Percentiles rank a stretch among this genome's conserved stretches.
phyloP scores from a whole-genome alignment of 177 flowering plant genomes.

The Tripterygium wilfordii region DNA sequence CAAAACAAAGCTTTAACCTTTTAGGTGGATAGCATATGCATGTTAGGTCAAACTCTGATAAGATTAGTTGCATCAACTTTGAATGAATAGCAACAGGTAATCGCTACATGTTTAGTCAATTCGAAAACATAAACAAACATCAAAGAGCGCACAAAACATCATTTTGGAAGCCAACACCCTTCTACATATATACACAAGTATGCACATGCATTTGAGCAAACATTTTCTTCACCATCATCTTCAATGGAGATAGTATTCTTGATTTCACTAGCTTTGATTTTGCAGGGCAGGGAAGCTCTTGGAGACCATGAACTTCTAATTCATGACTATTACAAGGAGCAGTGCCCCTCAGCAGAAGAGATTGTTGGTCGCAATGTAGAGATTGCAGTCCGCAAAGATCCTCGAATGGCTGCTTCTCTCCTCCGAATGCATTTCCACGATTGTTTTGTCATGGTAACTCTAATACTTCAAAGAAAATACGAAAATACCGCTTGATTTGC shows the following conservation, averaged over 20 bases:
- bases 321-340: conserved; percentile 43
- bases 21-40: too few species aligned
- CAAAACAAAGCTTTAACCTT: too few species aligned
- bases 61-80: conserved; percentile 27
- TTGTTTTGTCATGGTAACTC: conserved; percentile 70
- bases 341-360: conserved; percentile 49
- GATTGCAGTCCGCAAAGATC: conserved; percentile 46
- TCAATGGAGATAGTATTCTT: conserved; percentile 11
- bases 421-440: conserved; percentile 72
- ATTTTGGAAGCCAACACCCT: too few species aligned
- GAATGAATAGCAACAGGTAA: conserved; percentile 1
- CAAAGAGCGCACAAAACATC: conserved; percentile 4
- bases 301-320: conserved; percentile 18
- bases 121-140: conserved; percentile 8
- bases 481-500: too few species aligned
- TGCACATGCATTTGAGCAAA: too few species aligned
- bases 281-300: conserved; percentile 9
- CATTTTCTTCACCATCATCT: background rate
- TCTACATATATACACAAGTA: too few species aligned
- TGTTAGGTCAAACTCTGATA: too few species aligned
- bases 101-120: conserved; percentile 9
- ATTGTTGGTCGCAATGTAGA: conserved; percentile 43
- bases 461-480: too few species aligned
- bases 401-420: conserved; percentile 66
- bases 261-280: conserved; percentile 9